phyloP scores from a whole-genome alignment of 441 rosid species.

The Adansonia grandidieri region DNA sequence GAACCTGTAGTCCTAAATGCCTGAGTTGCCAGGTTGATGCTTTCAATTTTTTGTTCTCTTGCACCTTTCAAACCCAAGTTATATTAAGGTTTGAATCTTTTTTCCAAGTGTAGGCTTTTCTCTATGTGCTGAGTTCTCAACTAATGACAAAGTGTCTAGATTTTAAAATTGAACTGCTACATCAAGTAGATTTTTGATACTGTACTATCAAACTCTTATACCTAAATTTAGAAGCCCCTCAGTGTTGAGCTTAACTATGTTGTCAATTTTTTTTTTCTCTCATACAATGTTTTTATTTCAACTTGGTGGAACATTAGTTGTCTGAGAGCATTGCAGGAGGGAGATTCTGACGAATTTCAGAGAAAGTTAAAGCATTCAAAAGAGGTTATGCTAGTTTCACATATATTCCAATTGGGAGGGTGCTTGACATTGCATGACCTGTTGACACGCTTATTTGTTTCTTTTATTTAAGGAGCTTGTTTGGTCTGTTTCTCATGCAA shows the following conservation, averaged over 20 bases:
- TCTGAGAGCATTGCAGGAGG: slow-evolving; percentile 88
- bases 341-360: slow-evolving; percentile 70
- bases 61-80: not conserved
- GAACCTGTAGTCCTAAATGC: not conserved
- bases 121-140: not conserved
- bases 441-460: slow-evolving; percentile 23
- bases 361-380: slow-evolving; percentile 66
- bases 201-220: not conserved
- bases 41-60: not conserved
- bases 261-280: slow-evolving; percentile 11
- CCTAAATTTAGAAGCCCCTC: not conserved
- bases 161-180: not conserved
- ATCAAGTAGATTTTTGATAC: slow-evolving; percentile 4
- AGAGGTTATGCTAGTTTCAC: slow-evolving; percentile 55
- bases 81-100: not conserved
- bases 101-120: slow-evolving; percentile 1
- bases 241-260: not conserved
- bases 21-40: not conserved
- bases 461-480: slow-evolving; percentile 70
- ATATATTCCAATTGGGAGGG: slow-evolving; percentile 19
- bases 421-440: slow-evolving; percentile 27
- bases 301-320: slow-evolving; percentile 58
- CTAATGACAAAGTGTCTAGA: slow-evolving; percentile 2
- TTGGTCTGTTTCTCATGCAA: slow-evolving; percentile 73
- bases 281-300: slow-evolving; percentile 26